Base-by-base conservation (phyloP, 257 asterid genomes). In the Nicotiana sylvestris region DNA sequence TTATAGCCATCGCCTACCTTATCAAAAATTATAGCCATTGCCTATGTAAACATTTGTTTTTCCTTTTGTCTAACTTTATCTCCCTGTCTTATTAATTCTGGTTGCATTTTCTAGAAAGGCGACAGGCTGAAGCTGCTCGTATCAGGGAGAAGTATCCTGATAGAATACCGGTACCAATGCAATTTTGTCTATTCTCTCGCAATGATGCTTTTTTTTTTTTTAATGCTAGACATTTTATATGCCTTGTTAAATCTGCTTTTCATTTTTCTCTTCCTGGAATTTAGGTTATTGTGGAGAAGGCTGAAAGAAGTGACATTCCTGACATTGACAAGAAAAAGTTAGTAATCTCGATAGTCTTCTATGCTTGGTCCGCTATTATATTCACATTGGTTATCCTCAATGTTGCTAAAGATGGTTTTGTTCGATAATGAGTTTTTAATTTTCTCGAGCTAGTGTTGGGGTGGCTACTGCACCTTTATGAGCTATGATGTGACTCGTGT, bases 111-210 rank as follows among this genome's bases (percentile, higher is more conserved):
- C 81, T 92, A 94, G 98, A 93, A 86, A 93, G 95, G 91, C 91
- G 99, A 67, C 99, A 92, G 82, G 97, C 97, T 27, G 99, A 95
- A 89, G 98, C 98, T 82, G 90, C 95, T 77, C 98, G 97, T 62
- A 94, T 96, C 84, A 91, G 98, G 90, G 98, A 96, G 91, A 96
- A 96, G 90, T 96, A 95, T 81, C 97, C 98, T 30, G 99, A 96
- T 82, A 89, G 99, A 91, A 96, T 96, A 78, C 99, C 98, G 87
- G 99, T 96, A 92, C 56, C 25, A 46, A 70, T 70, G 78, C 65
- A 57, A 72, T 76, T n/a, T 55, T 7, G 21, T 53, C 62, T 8
- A 43, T 81, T 82, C n/a, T 25, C 35, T 66, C 21, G 12, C 51
- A 17, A n/a, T 9, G n/a, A 15, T 9, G n/a, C 9, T 21, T 21